Percentiles rank a stretch among this genome's conserved stretches.
phyloP scores from a whole-genome alignment of 805 yeast species.

The Teunomyces kruisii region DNA sequence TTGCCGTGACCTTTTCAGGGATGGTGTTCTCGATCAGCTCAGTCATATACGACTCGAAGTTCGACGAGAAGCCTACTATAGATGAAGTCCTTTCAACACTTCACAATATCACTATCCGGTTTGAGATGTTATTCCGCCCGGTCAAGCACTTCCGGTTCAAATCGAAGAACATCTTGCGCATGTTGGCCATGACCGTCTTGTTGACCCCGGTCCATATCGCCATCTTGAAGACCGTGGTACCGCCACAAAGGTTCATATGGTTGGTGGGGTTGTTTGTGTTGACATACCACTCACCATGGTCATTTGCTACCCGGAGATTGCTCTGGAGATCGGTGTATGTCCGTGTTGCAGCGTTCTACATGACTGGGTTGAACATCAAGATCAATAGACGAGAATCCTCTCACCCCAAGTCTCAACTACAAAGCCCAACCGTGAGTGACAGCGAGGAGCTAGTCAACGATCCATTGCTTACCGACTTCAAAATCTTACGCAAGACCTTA shows the following conservation, averaged over 20 bases:
- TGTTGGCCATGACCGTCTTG: slow-evolving; percentile 29
- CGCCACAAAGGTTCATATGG: slow-evolving; percentile 36
- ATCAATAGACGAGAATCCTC: slow-evolving; percentile 6
- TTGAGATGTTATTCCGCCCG: slow-evolving; percentile 42
- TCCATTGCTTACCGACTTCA: slow-evolving; percentile 34
- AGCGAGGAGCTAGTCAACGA: slow-evolving; percentile 16
- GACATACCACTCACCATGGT: slow-evolving; percentile 50
- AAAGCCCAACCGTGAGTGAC: slow-evolving; percentile 18
- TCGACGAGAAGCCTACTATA: slow-evolving; percentile 49
- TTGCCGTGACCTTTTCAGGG: slow-evolving; percentile 37
- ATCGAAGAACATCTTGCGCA: slow-evolving; percentile 25
- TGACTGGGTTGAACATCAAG: slow-evolving; percentile 37
- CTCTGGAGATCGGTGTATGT: slow-evolving; percentile 51
- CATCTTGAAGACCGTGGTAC: slow-evolving; percentile 30
- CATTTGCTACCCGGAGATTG: slow-evolving; percentile 42
- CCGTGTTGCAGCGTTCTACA: slow-evolving; percentile 34
- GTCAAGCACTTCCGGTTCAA: slow-evolving; percentile 28
- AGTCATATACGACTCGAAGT: slow-evolving; percentile 40
- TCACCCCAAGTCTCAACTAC: slow-evolving; percentile 12
- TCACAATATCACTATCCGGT: slow-evolving; percentile 45
- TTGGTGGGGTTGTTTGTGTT: slow-evolving; percentile 36
- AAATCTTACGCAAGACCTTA: slow-evolving; percentile 35
- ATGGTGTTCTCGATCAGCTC: slow-evolving; percentile 47
- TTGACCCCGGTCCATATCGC: slow-evolving; percentile 46
- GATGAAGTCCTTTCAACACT: slow-evolving; percentile 52